Evolutionary conservation across 2,329 filamentous ascomycete species (phyloP).

Genomic region (Cryphonectria japonica): DNA sequence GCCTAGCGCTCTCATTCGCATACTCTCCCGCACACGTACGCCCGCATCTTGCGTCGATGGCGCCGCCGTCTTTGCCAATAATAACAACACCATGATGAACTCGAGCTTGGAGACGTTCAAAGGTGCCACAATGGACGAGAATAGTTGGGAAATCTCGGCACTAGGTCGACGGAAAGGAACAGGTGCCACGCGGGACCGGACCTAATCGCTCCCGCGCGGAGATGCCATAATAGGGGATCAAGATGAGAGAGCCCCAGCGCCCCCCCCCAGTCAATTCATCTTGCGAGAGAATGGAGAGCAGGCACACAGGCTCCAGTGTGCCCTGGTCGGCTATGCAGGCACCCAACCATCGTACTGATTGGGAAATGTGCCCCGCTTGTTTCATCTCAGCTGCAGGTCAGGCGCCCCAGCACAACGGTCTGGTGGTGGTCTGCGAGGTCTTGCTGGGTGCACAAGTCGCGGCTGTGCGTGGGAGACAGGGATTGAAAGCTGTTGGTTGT

Average conservation of each 20-base stretch:
- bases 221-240: slow-evolving; percentile 10
- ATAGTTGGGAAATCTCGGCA: slow-evolving; percentile 2
- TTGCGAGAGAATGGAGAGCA: not conserved
- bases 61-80: not conserved
- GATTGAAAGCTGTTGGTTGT: not conserved
- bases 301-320: not conserved
- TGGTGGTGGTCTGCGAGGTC: slow-evolving; percentile 1
- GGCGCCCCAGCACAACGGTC: slow-evolving; percentile 26
- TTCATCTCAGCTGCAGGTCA: slow-evolving; percentile 28
- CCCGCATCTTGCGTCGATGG: slow-evolving; percentile 10
- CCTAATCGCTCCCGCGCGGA: slow-evolving; percentile 25
- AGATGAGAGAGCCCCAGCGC: not conserved
- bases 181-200: slow-evolving; percentile 25
- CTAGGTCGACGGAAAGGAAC: slow-evolving; percentile 16
- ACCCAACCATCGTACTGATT: slow-evolving; percentile 13
- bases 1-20: slow-evolving; percentile 15
- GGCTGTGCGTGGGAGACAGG: slow-evolving; percentile 15
- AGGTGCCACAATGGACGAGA: not conserved
- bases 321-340: not conserved
- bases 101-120: not conserved
- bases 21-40: slow-evolving; percentile 9
- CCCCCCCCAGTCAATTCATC: slow-evolving; percentile 9
- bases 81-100: not conserved
- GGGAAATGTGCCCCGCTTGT: slow-evolving; percentile 23
- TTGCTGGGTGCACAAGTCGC: slow-evolving; percentile 11